Evolutionary conservation across 2,329 filamentous ascomycete species (phyloP).

Genomic region (Claviceps humidiphila): DNA sequence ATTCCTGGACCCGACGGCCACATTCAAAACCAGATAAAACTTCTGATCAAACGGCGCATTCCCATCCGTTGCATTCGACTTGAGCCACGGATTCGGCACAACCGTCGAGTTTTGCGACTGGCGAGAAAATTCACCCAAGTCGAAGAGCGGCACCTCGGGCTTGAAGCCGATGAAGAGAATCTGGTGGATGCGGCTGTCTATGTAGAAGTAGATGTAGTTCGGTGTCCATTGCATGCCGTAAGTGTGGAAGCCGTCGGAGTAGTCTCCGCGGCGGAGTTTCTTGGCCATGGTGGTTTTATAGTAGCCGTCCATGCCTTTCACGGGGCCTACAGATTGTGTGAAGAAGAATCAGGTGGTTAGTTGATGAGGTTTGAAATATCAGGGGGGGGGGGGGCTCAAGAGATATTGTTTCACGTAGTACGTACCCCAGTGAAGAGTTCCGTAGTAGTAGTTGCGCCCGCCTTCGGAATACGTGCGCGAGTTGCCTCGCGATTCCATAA

Average conservation of each 20-base stretch:
- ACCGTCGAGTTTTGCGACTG: conserved; percentile 27
- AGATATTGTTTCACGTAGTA: neutral
- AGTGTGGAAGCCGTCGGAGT: conserved; percentile 31
- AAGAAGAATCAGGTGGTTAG: neutral
- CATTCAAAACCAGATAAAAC: conserved; percentile 38
- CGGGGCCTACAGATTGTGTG: conserved; percentile 10
- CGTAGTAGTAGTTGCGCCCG: conserved; percentile 28
- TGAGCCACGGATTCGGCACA: conserved; percentile 30
- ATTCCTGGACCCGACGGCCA: conserved; percentile 35
- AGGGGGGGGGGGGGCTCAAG: too few relatives aligned
- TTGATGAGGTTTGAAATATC: neutral
- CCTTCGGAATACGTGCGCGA: conserved; percentile 24
- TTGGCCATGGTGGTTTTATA: conserved; percentile 21
- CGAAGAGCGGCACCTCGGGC: conserved; percentile 22
- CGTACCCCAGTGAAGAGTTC: conserved; percentile 35
- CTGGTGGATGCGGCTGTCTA: conserved; percentile 30
- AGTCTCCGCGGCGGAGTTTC: conserved; percentile 23
- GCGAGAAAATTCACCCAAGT: conserved; percentile 28
- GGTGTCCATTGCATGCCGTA: conserved; percentile 40
- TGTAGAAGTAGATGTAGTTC: conserved; percentile 39
- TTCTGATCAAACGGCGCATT: conserved; percentile 38
- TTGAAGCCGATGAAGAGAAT: conserved; percentile 25
- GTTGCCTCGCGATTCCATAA: conserved; percentile 32
- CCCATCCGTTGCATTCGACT: conserved; percentile 19
- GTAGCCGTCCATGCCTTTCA: conserved; percentile 17